These are phyloP conservation scores for Sisymbrium altissimum DNA, from an alignment of 345 rosid species.

Conservation along the genomic window DNA sequence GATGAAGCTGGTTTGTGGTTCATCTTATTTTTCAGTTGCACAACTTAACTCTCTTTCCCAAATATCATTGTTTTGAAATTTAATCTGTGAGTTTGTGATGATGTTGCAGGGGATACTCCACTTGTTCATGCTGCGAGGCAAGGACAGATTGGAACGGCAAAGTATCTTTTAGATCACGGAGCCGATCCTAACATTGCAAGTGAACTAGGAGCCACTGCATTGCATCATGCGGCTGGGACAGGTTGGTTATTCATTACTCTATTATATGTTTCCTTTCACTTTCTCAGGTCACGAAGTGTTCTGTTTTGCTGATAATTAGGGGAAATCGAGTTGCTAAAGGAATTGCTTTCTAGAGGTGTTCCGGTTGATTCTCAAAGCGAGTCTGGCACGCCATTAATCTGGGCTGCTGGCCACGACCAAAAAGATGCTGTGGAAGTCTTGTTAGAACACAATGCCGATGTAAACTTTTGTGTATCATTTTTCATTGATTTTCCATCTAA, in stretches of 20 bases:
- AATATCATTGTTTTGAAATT: neutral
- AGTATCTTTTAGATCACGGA: slow-evolving; percentile 74
- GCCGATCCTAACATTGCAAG: slow-evolving; percentile 72
- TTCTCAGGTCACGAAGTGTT: neutral
- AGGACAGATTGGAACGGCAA: slow-evolving; percentile 73
- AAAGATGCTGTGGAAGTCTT: slow-evolving; percentile 69
- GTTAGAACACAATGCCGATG: slow-evolving; percentile 74
- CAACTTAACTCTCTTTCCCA: neutral
- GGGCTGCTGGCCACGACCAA: slow-evolving; percentile 94
- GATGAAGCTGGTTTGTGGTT: slow-evolving; percentile 75
- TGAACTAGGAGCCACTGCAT: slow-evolving; percentile 78
- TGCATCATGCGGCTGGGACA: slow-evolving; percentile 88
- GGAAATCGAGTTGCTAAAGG: slow-evolving; percentile 56
- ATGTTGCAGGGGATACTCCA: slow-evolving; percentile 77
- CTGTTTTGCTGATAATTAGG: slow-evolving; percentile 40
- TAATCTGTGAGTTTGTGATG: slow-evolving; percentile 22
- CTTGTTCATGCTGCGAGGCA: slow-evolving; percentile 90
- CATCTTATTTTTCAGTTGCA: neutral
- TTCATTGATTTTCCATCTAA: neutral
- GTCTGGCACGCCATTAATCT: slow-evolving; percentile 80
- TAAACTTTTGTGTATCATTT: slow-evolving; percentile 26
- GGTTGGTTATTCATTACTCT: slow-evolving; percentile 37
- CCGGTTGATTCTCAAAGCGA: slow-evolving; percentile 81
- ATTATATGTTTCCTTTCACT: neutral
- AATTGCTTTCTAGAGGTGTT: slow-evolving; percentile 61